Base-by-base conservation (phyloP, 164 flowering plant species). In the Akebia trifoliata region DNA sequence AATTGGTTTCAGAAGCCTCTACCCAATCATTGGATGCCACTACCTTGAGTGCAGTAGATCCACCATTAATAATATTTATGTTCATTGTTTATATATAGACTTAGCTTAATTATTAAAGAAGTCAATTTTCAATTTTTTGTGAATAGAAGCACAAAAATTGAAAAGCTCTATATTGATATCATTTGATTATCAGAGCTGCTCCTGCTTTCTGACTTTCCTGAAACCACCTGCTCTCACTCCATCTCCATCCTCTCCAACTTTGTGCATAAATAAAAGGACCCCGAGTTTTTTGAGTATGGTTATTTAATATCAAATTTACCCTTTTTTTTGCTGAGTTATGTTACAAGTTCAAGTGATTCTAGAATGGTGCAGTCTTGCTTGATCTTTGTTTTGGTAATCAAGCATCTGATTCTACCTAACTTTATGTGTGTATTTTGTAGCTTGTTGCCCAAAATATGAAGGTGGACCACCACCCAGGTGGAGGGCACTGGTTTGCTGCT, bases 401-500 rank as follows among this genome's bases (percentile, higher is more conserved):
- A 50, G 25, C 38, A 43, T 51, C 54, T 47, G 39, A 53, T 35
- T 44, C 14, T 47, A 30, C 48, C 44, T 35, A 59, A 67, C 15
- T 26, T 15, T 42, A n/a, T n/a, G 6, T 54, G 25, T 54, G 32
- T 66, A 8, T 69, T 40, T 29, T 51, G 57, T 70, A 94, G 99
- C 87, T 75, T 61, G 97, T 88, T 67, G 66, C 81, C 61, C 96
- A 85, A 64, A 85, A 81, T 70, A 56, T 82, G 43, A 82, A 74
- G 66, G 86, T 94, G 70, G 86, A 86, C 32, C 96, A 94, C 74
- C 90, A 86, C 62, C 99, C 97, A 40, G 96, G 90, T 65, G 88
- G 82, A 56, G 99, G 99, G 35, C 97, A 91, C 68, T 94, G 97
- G 97, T 82, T 90, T 78, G 92, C 86, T 63, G 93, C 99, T 62